Base-by-base conservation (phyloP, 2,329 filamentous ascomycete genomes). In the Aspergillaceae sp. region DNA sequence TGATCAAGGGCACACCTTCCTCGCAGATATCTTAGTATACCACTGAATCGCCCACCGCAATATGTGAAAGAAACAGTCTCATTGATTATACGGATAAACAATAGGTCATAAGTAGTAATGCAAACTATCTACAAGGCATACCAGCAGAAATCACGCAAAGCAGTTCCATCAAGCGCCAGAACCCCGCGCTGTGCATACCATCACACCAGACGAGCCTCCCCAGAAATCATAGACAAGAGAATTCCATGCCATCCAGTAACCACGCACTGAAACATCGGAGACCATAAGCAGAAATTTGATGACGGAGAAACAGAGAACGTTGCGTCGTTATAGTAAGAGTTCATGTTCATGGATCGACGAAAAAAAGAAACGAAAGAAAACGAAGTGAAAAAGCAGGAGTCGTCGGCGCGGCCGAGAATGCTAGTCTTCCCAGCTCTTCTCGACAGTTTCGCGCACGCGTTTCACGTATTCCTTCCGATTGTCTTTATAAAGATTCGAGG, bases 381-480 rank as follows among this genome's bases (percentile, higher is more conserved):
- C 36, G 27, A 42, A 43, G 46, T 11, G 19, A 26, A 40, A 30
- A 32, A 8, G 41, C n/a, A 33, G 27, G 8, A 27, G 19, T 19
- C 5, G 27, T 38, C 26, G 26, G 36, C 36, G 27, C 9, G 36
- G 10, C 8, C 9, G 11, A 26, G 7, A 26, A 9, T 19, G 36
- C 61, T 66, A 94, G 61, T 96, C 91, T 53, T 97, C 92, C 92
- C 92, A 98, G 73, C 91, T 97, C 80, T 96, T 97, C 76, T 98
- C 92, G 10, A 98, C 92, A 0, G 91, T 96, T 74, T 97, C 92
- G 41, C 89, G 78, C 38, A 98, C 92, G 11, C 90, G 78, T 74
- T 98, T 98, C 28, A 84, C 87, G 64, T 98, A 98, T 64, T 98
- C 92, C 66, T 90, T 89, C 52, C 90, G 80, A 68, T 97, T 97